Percentiles rank a stretch among this genome's conserved stretches.
These are phyloP conservation scores for Colletotrichum liriopes DNA, from an alignment of 2,329 filamentous ascomycete species.

Conservation along the genomic window DNA sequence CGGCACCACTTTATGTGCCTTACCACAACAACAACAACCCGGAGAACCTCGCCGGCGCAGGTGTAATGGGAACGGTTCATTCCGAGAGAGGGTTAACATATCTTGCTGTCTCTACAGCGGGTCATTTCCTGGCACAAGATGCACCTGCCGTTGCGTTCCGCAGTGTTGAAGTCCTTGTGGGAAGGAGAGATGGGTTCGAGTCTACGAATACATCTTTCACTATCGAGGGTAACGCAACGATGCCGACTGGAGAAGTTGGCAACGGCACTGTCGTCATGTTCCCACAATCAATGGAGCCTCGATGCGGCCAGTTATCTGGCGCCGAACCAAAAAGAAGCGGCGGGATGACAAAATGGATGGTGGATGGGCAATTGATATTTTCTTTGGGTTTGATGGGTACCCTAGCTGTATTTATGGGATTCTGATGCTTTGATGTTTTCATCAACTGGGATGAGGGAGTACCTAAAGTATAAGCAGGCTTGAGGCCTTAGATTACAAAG, in stretches of 20 bases:
- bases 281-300: conserved; percentile 29
- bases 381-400: not conserved
- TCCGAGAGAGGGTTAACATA: conserved; percentile 85
- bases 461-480: not conserved
- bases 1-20: conserved; percentile 78
- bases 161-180: conserved; percentile 83
- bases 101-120: conserved; percentile 73
- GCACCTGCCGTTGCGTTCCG: conserved; percentile 78
- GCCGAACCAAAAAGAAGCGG: not conserved
- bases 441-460: not conserved
- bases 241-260: conserved; percentile 8
- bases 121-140: conserved; percentile 81
- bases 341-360: not conserved
- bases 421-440: not conserved
- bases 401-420: not conserved
- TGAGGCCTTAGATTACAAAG: not conserved
- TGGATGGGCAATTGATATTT: not conserved
- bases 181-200: conserved; percentile 73
- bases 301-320: not conserved
- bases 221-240: conserved; percentile 31
- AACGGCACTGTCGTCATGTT: conserved; percentile 37
- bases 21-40: conserved; percentile 61
- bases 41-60: conserved; percentile 65
- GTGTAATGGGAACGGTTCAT: conserved; percentile 78
- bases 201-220: conserved; percentile 57